Percentiles rank a stretch among this genome's conserved stretches.
These are phyloP conservation scores for Pholiota adiposa DNA, from an alignment of 1,284 basidiomycete species.

Conservation along the genomic window DNA sequence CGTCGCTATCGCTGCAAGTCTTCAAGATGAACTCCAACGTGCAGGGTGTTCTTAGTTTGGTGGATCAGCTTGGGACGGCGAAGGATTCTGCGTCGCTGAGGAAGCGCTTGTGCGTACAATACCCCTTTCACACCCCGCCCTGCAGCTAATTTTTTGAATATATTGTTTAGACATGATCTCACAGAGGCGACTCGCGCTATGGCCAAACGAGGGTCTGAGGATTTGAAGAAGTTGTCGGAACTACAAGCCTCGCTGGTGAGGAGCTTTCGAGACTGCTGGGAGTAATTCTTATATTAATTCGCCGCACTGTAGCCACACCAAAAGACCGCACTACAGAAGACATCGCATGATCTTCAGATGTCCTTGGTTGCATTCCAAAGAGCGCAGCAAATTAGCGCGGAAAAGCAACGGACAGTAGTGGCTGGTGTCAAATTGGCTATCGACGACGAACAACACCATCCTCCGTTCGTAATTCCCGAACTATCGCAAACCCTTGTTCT, in stretches of 20 bases:
- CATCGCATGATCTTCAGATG: constrained; percentile 90
- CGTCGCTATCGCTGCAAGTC: constrained; percentile 90
- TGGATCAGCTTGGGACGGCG: constrained; percentile 87
- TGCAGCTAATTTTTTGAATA: constrained; percentile 5
- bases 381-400: constrained; percentile 89
- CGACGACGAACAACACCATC: constrained; percentile 59
- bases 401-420: constrained; percentile 84
- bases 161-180: constrained; percentile 71
- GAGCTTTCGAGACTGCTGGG: constrained; percentile 13
- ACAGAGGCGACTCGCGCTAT: constrained; percentile 94
- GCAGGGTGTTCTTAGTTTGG: constrained; percentile 90
- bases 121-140: background rate
- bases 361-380: constrained; percentile 91
- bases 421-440: constrained; percentile 80
- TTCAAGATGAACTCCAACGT: constrained; percentile 99
- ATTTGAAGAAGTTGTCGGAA: constrained; percentile 84
- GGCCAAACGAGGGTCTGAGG: constrained; percentile 92
- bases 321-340: constrained; percentile 84
- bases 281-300: background rate
- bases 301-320: constrained; percentile 58
- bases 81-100: constrained; percentile 79
- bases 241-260: constrained; percentile 69
- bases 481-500: background rate
- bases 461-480: constrained; percentile 25
- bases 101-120: constrained; percentile 71